phyloP scores from a whole-genome alignment of 1,284 basidiomycete species.

The Cryptococcus sp. region DNA sequence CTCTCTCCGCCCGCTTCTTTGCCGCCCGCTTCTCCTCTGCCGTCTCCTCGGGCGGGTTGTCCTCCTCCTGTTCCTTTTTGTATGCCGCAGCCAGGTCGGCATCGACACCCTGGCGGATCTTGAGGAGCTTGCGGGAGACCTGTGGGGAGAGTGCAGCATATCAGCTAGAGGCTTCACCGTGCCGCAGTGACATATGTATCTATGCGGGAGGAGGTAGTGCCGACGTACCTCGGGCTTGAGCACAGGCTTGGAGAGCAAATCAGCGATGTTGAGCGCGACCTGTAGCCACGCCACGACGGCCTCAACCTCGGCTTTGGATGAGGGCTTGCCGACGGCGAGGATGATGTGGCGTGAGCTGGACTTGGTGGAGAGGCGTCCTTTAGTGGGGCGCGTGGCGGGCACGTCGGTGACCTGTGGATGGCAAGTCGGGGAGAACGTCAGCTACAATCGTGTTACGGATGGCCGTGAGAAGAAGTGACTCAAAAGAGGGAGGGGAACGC shows the following conservation, averaged over 20 bases:
- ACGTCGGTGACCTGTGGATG: slow-evolving; percentile 71
- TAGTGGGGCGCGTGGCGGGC: slow-evolving; percentile 63
- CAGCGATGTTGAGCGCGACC: slow-evolving; percentile 68
- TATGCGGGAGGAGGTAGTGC: background rate
- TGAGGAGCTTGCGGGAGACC: slow-evolving; percentile 69
- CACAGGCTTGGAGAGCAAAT: slow-evolving; percentile 57
- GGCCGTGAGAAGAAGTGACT: too few species aligned
- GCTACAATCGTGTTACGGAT: too few species aligned
- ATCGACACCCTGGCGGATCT: slow-evolving; percentile 65
- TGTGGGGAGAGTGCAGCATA: slow-evolving; percentile 8
- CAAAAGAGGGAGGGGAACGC: slow-evolving; percentile 57
- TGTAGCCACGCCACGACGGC: slow-evolving; percentile 63
- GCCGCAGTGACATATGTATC: background rate
- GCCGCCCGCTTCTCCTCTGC: slow-evolving; percentile 62
- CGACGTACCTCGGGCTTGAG: slow-evolving; percentile 64
- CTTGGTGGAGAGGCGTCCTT: slow-evolving; percentile 52
- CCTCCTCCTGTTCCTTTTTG: slow-evolving; percentile 60
- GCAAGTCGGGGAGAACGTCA: too few species aligned
- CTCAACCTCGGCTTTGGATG: slow-evolving; percentile 51
- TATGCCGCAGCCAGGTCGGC: slow-evolving; percentile 43
- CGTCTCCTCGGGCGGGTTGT: slow-evolving; percentile 55
- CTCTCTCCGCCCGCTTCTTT: slow-evolving; percentile 69
- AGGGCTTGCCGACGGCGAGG: slow-evolving; percentile 61
- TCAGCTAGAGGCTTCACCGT: background rate
- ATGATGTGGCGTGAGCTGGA: slow-evolving; percentile 67